Conservation (phyloP, 129 eudicot species). For the Arctium minus region DNA sequence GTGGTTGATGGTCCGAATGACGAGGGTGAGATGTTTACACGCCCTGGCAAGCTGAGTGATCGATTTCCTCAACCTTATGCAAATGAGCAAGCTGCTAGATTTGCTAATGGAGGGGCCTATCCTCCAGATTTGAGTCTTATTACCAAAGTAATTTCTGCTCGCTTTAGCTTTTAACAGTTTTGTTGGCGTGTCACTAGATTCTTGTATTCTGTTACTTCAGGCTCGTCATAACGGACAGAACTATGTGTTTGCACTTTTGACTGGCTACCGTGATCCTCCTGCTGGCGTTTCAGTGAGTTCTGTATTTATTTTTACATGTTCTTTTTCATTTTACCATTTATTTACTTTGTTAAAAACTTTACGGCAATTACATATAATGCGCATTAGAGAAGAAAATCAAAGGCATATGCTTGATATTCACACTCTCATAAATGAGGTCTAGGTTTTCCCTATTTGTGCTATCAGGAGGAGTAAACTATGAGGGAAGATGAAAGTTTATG, state of each 20-base stretch:
- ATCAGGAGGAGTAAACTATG: not conserved
- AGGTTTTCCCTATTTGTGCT: not conserved
- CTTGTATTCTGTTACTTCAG: constrained; percentile 27
- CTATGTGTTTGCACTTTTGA: constrained; percentile 82
- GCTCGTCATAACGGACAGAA: constrained; percentile 96
- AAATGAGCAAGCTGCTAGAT: constrained; percentile 90
- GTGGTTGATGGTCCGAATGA: constrained; percentile 94
- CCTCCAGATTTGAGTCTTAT: constrained; percentile 93
- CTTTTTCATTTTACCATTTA: not conserved
- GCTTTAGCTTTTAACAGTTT: not conserved
- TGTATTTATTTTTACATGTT: constrained; percentile 3
- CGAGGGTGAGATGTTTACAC: constrained; percentile 93
- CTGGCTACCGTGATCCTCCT: constrained; percentile 97
- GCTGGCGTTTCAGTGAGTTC: constrained; percentile 81
- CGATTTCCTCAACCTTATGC: constrained; percentile 84
- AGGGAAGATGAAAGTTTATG: not conserved
- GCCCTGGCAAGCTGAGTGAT: constrained; percentile 91
- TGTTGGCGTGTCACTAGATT: constrained; percentile 2
- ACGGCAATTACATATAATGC: not conserved
- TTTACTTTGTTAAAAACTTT: not conserved
- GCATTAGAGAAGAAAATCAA: not conserved
- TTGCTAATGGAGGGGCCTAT: constrained; percentile 95
- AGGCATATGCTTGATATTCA: constrained; percentile 4
- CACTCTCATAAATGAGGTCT: not conserved
- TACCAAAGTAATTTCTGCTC: constrained; percentile 54